Percentiles rank a stretch among this genome's conserved stretches.
Evolutionary conservation across 352 stramenopile genomes (phyloP).

Genomic region (Bremia lactucae): DNA sequence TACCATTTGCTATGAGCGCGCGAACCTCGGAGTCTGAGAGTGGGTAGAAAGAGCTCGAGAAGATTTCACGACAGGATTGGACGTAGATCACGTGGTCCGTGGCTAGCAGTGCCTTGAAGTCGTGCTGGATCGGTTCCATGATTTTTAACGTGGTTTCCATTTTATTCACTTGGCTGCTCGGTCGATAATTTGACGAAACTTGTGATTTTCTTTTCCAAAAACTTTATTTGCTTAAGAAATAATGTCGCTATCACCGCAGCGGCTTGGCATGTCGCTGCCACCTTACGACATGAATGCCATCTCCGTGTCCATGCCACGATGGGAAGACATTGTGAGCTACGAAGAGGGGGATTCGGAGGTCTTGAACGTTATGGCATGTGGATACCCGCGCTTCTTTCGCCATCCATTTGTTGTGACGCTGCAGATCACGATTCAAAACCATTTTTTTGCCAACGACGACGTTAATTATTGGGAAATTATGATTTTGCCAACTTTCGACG

Average conservation of each 20-base stretch:
- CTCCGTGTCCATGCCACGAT: slow-evolving; percentile 76
- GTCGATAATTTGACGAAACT: slow-evolving; percentile 3
- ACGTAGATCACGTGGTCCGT: slow-evolving; percentile 29
- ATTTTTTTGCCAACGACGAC: slow-evolving; percentile 13
- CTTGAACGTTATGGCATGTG: slow-evolving; percentile 64
- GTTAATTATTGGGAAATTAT: slow-evolving; percentile 25
- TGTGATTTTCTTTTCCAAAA: slow-evolving; percentile 11
- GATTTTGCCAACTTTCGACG: slow-evolving; percentile 38
- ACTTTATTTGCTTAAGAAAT: no score
- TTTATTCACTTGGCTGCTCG: no score
- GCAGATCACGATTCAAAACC: slow-evolving; percentile 17
- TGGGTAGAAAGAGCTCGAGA: slow-evolving; percentile 19
- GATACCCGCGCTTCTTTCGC: slow-evolving; percentile 90
- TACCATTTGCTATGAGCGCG: slow-evolving; percentile 45
- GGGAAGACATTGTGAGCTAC: slow-evolving; percentile 84
- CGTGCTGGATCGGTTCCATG: slow-evolving; percentile 3
- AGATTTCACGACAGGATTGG: slow-evolving; percentile 3
- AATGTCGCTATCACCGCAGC: slow-evolving; percentile 18
- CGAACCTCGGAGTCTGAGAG: slow-evolving; percentile 40
- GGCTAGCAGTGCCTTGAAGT: slow-evolving; percentile 13
- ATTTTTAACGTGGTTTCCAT: neutral
- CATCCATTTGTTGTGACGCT: slow-evolving; percentile 79
- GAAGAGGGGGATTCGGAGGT: slow-evolving; percentile 73
- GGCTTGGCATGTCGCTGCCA: slow-evolving; percentile 66
- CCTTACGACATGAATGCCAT: slow-evolving; percentile 58